A percentile compares a stretch with the other conserved stretches of the same genome.
These are phyloP conservation scores for Daldinia sp. DNA, from an alignment of 2,329 filamentous ascomycete genomes.

Conservation along the genomic window DNA sequence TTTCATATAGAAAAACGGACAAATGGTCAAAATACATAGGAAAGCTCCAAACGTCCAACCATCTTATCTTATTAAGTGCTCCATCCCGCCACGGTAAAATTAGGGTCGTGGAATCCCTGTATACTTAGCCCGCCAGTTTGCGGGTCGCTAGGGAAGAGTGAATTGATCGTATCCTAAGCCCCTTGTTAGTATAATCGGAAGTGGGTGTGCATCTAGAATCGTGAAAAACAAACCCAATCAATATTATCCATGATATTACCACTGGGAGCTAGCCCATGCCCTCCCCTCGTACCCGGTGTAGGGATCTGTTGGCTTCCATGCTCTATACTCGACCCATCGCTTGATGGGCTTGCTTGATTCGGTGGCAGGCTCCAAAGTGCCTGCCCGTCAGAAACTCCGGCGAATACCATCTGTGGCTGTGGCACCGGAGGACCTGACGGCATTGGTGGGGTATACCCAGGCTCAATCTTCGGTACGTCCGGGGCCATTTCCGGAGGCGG, in stretches of 20 bases:
- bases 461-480: conserved; percentile 24
- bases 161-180: conserved; percentile 49
- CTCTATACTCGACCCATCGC: conserved; percentile 51
- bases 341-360: conserved; percentile 53
- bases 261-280: conserved; percentile 20
- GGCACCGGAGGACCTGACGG: conserved; percentile 13
- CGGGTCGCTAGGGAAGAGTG: conserved; percentile 51
- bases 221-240: conserved; percentile 66
- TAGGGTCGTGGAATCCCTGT: conserved; percentile 50
- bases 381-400: conserved; percentile 58
- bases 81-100: conserved; percentile 47
- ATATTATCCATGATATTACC: conserved; percentile 60
- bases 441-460: conserved; percentile 27
- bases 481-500: conserved; percentile 8
- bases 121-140: conserved; percentile 51
- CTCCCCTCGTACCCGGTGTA: conserved; percentile 5
- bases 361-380: conserved; percentile 55
- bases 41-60: conserved; percentile 1
- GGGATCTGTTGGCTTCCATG: conserved; percentile 20
- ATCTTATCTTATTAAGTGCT: conserved; percentile 18
- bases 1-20: background rate
- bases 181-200: background rate
- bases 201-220: background rate
- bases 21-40: conserved; percentile 6
- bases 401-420: conserved; percentile 51